These are phyloP conservation scores for Cryptosporidium ryanae DNA, from an alignment of 169 alveolate genomes.

Conservation along the genomic window DNA sequence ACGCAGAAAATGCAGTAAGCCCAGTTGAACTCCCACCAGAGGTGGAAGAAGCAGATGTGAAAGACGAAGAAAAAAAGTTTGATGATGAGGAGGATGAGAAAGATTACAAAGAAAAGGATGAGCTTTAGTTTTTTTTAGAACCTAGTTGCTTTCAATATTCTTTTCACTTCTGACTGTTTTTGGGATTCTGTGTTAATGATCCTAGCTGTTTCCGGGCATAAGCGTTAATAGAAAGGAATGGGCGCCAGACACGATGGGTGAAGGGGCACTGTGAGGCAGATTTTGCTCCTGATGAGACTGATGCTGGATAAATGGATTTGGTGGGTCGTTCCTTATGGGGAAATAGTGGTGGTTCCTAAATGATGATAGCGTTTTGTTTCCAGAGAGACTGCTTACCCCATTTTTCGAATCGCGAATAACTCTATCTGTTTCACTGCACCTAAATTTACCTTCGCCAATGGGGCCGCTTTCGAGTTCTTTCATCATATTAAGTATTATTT, in stretches of 20 bases:
- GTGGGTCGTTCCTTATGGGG: slow-evolving; percentile 71
- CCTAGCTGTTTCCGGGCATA: slow-evolving; percentile 64
- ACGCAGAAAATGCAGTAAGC: slow-evolving; percentile 15
- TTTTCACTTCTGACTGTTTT: not conserved
- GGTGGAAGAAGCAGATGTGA: slow-evolving; percentile 8
- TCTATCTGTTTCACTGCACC: slow-evolving; percentile 7
- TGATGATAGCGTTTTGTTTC: slow-evolving; percentile 50
- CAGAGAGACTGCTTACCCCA: slow-evolving; percentile 23
- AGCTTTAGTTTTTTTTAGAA: slow-evolving; percentile 27
- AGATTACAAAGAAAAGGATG: slow-evolving; percentile 20
- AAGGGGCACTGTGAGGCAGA: slow-evolving; percentile 10
- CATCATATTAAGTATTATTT: slow-evolving; percentile 55
- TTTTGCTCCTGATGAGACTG: slow-evolving; percentile 37
- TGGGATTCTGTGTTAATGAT: not conserved
- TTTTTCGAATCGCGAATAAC: not conserved
- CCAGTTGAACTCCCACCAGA: slow-evolving; percentile 53
- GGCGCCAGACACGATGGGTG: slow-evolving; percentile 37
- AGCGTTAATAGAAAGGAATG: slow-evolving; percentile 53
- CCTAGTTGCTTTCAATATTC: not conserved
- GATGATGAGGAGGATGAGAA: slow-evolving; percentile 68
- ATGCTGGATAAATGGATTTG: slow-evolving; percentile 64
- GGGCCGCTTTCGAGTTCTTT: slow-evolving; percentile 46
- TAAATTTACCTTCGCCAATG: slow-evolving; percentile 16
- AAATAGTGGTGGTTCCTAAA: slow-evolving; percentile 72
- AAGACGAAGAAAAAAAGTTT: slow-evolving; percentile 4